Evolutionary conservation across 2,329 filamentous ascomycete genomes (phyloP).

Genomic region (Aspergillus terreus): DNA sequence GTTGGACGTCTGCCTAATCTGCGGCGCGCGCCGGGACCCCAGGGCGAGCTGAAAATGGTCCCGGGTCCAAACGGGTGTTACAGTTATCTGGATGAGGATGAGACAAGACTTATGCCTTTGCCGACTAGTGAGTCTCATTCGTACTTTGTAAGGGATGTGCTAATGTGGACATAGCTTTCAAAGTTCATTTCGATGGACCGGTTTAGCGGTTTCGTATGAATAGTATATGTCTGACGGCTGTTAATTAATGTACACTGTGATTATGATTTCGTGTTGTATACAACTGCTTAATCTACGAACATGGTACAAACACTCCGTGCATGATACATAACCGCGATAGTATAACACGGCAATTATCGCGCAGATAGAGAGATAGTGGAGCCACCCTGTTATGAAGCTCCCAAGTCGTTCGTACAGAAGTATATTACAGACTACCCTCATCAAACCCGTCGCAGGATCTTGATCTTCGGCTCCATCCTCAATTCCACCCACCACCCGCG

Average conservation of each 20-base stretch:
- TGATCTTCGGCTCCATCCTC: slow-evolving; percentile 52
- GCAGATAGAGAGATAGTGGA: too few species aligned
- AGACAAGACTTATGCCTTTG: slow-evolving; percentile 53
- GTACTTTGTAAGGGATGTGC: neutral
- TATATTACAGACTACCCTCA: neutral
- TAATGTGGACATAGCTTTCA: neutral
- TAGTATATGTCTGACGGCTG: neutral
- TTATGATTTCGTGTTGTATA: neutral
- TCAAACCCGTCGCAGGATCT: slow-evolving; percentile 39
- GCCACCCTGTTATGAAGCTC: too few species aligned
- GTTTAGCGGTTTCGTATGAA: neutral
- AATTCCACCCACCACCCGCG: slow-evolving; percentile 55
- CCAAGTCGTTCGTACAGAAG: neutral
- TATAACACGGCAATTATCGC: too few species aligned
- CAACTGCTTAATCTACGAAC: neutral
- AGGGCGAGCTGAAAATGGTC: slow-evolving; percentile 67
- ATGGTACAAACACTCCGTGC: too few species aligned
- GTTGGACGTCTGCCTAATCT: slow-evolving; percentile 61
- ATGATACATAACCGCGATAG: too few species aligned
- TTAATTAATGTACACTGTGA: neutral
- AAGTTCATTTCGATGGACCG: neutral
- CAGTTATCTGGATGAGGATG: slow-evolving; percentile 64
- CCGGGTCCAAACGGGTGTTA: slow-evolving; percentile 51
- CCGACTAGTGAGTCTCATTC: slow-evolving; percentile 34
- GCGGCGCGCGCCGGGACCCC: slow-evolving; percentile 57